These are phyloP conservation scores for Guyanaporus albipodus DNA, from an alignment of 768 basidiomycete species.

Conservation along the genomic window DNA sequence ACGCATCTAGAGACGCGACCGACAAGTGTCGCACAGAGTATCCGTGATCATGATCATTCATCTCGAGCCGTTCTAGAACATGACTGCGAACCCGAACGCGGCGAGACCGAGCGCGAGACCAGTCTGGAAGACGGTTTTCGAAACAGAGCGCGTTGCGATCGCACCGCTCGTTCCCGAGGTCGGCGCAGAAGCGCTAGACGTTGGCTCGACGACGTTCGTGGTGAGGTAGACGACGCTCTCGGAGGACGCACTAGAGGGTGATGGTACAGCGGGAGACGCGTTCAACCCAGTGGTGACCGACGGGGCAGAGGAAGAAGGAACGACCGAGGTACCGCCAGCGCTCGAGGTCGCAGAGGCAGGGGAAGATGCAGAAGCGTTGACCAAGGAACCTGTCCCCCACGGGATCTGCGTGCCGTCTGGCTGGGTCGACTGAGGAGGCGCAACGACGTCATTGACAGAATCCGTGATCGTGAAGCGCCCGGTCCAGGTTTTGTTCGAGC, in stretches of 20 bases:
- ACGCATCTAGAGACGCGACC: no score
- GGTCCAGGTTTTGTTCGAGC: constrained; percentile 54
- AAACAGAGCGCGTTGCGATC: background rate
- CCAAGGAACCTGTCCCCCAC: constrained; percentile 64
- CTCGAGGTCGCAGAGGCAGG: constrained; percentile 13
- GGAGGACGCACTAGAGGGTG: background rate
- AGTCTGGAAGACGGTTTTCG: constrained; percentile 11
- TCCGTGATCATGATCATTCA: no score
- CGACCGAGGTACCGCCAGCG: background rate
- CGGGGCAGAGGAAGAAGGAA: constrained; percentile 2
- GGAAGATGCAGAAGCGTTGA: constrained; percentile 40
- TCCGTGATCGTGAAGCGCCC: constrained; percentile 73
- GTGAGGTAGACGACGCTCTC: background rate
- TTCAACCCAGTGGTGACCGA: background rate
- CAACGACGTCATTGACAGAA: constrained; percentile 38
- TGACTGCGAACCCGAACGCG: constrained; percentile 14
- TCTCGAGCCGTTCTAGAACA: constrained; percentile 13
- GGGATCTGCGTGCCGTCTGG: constrained; percentile 48
- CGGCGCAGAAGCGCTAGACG: background rate
- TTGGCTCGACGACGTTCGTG: background rate
- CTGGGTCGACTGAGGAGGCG: constrained; percentile 52
- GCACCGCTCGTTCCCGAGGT: constrained; percentile 9
- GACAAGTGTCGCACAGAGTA: no score
- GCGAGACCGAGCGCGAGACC: constrained; percentile 18
- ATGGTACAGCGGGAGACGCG: no score